A percentile compares a stretch with the other conserved stretches of the same genome.
phyloP scores from a whole-genome alignment of 306 rosid species.

The Gleditsia sinensis region DNA sequence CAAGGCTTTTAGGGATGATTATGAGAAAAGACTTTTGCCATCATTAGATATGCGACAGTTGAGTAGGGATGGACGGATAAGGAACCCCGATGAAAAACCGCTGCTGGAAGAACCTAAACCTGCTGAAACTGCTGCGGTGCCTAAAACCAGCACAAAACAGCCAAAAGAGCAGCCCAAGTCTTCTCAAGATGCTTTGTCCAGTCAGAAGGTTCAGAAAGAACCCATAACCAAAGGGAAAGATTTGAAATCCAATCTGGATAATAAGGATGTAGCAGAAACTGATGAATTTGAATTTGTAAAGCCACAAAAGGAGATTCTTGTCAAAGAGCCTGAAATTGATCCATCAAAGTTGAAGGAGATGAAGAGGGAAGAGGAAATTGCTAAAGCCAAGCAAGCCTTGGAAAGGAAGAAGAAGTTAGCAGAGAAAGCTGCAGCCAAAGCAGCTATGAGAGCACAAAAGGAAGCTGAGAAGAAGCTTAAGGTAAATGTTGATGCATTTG shows the following conservation, averaged over 20 bases:
- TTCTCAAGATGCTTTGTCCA: constrained; percentile 40
- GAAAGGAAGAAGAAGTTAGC: constrained; percentile 83
- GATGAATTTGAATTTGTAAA: constrained; percentile 51
- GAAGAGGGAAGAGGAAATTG: constrained; percentile 82
- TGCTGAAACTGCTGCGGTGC: constrained; percentile 35
- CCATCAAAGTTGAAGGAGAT: constrained; percentile 71
- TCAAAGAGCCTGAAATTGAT: constrained; percentile 56
- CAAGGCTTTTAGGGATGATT: constrained; percentile 76
- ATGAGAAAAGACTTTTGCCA: constrained; percentile 70
- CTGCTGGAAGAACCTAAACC: constrained; percentile 53
- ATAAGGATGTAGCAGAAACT: constrained; percentile 40
- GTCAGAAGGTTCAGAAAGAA: constrained; percentile 66
- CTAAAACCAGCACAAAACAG: constrained; percentile 51
- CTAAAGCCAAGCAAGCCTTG: constrained; percentile 75
- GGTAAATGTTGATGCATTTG: constrained; percentile 48
- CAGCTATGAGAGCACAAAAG: constrained; percentile 68
- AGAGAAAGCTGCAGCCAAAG: constrained; percentile 82
- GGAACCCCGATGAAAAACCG: constrained; percentile 87
- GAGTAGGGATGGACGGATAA: constrained; percentile 90
- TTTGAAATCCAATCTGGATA: constrained; percentile 37
- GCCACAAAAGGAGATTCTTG: constrained; percentile 42
- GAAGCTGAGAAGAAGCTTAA: constrained; percentile 82
- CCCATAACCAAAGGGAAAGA: constrained; percentile 44
- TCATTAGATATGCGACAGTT: constrained; percentile 73
- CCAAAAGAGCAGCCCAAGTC: constrained; percentile 56